Evolutionary conservation across 192 early-diverging fungal genomes (phyloP), one percentile per base, ranked within the genome.

Genomic region (Backusella tuberculispora): DNA sequence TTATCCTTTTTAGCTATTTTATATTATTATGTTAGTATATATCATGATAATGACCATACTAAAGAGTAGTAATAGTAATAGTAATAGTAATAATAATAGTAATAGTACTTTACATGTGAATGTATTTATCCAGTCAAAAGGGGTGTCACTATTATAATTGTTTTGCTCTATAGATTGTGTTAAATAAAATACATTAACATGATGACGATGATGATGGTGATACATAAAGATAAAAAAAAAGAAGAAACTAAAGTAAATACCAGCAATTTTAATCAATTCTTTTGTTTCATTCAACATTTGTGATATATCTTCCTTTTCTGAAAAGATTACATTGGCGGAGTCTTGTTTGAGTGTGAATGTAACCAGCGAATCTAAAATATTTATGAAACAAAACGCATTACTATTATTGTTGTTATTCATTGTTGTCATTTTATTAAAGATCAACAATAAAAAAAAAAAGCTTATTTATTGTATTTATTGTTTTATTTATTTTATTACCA

Each of bases 341-440:
- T 71, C 47, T 24, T 71, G 34, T 56, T 53, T 40, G 15, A 56
- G 24, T 38, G 47, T 19, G 45, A 71, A 56, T 56, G 70, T 71
- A 17, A 71, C 47, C n/a, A 41, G 5, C 3, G 56, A 42, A 53
- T 41, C 70, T 67, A 43, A 10, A 37, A 64, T 0, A 34, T 34
- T 60, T 60, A 60, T 60, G 53, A 60, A 60, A 60, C 53, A 24
- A 56, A 19, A 53, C n/a, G 9, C n/a, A 60, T 26, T 53, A 19
- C 50, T 34, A 34, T 34, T 2, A 34, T 2, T 34, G 29, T 34
- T 34, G 29, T 34, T n/a, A n/a, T n/a, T n/a, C n/a, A n/a, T n/a
- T n/a, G n/a, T n/a, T n/a, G n/a, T n/a, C n/a, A n/a, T n/a, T n/a
- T n/a, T n/a, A 56, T 56, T 21, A 56, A 19, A 7, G 41, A 7